These are phyloP conservation scores for Aureobasidium pullulans DNA, from an alignment of 2,329 filamentous ascomycete genomes.

Conservation along the genomic window DNA sequence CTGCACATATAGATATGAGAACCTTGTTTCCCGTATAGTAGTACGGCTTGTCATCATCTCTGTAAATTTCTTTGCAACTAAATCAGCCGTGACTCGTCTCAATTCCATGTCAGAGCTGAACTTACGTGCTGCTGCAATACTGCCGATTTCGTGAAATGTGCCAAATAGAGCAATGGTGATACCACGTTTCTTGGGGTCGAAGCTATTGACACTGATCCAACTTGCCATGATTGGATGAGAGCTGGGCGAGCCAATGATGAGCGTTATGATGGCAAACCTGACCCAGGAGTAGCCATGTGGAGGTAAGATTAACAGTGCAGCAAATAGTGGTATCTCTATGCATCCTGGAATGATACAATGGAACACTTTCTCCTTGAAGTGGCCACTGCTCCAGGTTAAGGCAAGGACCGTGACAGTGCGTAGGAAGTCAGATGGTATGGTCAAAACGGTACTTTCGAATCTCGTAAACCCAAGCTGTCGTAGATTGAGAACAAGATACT, in stretches of 20 bases:
- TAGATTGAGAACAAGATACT: conserved; percentile 54
- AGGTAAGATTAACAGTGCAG: conserved; percentile 45
- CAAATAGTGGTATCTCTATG: conserved; percentile 47
- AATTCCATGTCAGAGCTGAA: neutral
- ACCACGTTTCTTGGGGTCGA: conserved; percentile 44
- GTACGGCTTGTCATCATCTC: conserved; percentile 45
- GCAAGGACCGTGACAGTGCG: conserved; percentile 47
- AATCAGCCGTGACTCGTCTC: neutral
- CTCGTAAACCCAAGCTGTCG: conserved; percentile 46
- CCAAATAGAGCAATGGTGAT: conserved; percentile 43
- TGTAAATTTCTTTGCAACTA: conserved; percentile 39
- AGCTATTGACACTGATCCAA: conserved; percentile 46
- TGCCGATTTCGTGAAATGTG: conserved; percentile 41
- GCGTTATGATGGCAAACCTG: conserved; percentile 28
- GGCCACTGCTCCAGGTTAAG: conserved; percentile 48
- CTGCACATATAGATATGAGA: conserved; percentile 45
- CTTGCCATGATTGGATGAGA: conserved; percentile 48
- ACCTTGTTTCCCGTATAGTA: conserved; percentile 53
- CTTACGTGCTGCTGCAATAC: conserved; percentile 25
- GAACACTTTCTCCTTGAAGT: conserved; percentile 48
- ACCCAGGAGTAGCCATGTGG: conserved; percentile 45
- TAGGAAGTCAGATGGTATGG: conserved; percentile 13
- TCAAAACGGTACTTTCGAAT: conserved; percentile 15
- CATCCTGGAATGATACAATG: conserved; percentile 46
- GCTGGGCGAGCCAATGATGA: conserved; percentile 38